Conservation (phyloP, 2,329 filamentous ascomycete species). For the Elsinoe batatas region DNA sequence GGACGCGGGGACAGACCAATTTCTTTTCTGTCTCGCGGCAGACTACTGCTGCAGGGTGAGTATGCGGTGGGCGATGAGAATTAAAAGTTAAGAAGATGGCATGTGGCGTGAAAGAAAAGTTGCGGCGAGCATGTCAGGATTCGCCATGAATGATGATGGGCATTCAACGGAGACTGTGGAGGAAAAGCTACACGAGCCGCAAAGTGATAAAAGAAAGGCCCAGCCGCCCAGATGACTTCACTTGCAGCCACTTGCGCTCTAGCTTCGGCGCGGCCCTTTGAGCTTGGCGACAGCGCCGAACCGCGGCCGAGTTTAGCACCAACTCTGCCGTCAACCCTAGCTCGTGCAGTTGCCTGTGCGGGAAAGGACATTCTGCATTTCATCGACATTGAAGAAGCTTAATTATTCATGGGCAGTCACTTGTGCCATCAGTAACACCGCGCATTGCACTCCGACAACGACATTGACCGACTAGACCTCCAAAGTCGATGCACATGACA, state of each 20-base stretch:
- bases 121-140: not conserved
- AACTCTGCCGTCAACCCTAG: not conserved
- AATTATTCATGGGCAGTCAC: not conserved
- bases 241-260: not conserved
- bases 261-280: not conserved
- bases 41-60: not conserved
- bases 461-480: not conserved
- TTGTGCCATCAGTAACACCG: not conserved
- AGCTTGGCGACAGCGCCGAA: conserved; percentile 1
- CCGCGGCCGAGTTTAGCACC: not conserved
- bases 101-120: not conserved
- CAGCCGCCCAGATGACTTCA: not conserved
- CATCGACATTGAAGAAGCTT: not conserved
- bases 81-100: not conserved
- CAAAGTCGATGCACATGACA: not conserved
- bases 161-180: not conserved
- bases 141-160: not conserved
- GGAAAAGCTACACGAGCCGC: not conserved
- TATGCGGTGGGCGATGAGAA: not conserved
- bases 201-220: not conserved
- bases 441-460: not conserved
- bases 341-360: not conserved
- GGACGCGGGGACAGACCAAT: not conserved
- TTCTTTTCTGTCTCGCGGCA: not conserved
- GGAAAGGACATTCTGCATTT: conserved; percentile 10